Evolutionary conservation across 2,329 filamentous ascomycete genomes (phyloP).

Genomic region (Cercospora zeae-maydis): DNA sequence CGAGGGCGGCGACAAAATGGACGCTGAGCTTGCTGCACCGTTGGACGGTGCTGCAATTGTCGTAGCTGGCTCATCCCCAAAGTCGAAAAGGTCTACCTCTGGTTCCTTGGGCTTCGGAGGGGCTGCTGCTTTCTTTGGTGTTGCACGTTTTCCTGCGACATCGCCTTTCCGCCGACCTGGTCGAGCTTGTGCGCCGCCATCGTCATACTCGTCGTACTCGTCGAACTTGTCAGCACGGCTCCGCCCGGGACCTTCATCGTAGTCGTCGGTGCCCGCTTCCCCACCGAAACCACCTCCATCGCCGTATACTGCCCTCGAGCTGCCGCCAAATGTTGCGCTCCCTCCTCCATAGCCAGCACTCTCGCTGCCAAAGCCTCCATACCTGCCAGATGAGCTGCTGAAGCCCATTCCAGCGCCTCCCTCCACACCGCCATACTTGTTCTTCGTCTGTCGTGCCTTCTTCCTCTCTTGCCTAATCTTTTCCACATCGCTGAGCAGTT

Average conservation of each 20-base stretch:
- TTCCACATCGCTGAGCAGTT: conserved; percentile 89
- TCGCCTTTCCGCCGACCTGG: conserved; percentile 53
- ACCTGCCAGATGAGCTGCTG: conserved; percentile 58
- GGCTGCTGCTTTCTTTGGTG: conserved; percentile 60
- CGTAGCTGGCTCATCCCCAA: conserved; percentile 57
- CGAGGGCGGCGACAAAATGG: conserved; percentile 27
- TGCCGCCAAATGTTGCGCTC: conserved; percentile 55
- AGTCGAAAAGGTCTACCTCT: conserved; percentile 89
- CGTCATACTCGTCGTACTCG: conserved; percentile 95
- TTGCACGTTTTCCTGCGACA: conserved; percentile 31
- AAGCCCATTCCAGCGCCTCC: conserved; percentile 63
- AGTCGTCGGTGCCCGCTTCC: conserved; percentile 53
- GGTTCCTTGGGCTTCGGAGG: conserved; percentile 77
- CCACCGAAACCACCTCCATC: conserved; percentile 93
- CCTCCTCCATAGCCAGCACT: conserved; percentile 41
- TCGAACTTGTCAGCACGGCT: conserved; percentile 70
- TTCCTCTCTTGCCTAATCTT: conserved; percentile 72
- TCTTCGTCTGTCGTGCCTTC: conserved; percentile 84
- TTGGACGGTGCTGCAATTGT: conserved; percentile 42
- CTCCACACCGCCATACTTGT: conserved; percentile 94
- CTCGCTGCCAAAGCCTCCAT: conserved; percentile 90
- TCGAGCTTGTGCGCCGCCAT: conserved; percentile 56
- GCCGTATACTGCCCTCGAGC: conserved; percentile 78
- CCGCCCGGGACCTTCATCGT: conserved; percentile 62
- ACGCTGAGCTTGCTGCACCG: conserved; percentile 36